Percentiles rank a stretch among this genome's conserved stretches.
These are phyloP conservation scores for Colletotrichum trifolii DNA, from an alignment of 2,329 filamentous ascomycete genomes.

Conservation along the genomic window DNA sequence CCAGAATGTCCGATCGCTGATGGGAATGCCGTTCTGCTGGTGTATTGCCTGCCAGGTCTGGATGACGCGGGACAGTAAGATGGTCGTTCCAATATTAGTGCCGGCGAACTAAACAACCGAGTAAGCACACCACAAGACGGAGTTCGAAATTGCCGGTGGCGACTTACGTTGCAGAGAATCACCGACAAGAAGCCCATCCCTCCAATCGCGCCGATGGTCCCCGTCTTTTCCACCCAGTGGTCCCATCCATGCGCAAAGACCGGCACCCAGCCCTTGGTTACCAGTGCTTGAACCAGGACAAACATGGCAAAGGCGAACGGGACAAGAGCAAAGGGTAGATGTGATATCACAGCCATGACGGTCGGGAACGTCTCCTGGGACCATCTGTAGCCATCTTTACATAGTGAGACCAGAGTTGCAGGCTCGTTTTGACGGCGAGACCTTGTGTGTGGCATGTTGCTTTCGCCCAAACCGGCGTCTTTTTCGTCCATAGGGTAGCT, in stretches of 20 bases:
- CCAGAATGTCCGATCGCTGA: slow-evolving; percentile 76
- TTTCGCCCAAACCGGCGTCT: slow-evolving; percentile 20
- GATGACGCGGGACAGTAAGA: slow-evolving; percentile 76
- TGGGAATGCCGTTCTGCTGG: slow-evolving; percentile 53
- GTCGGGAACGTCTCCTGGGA: slow-evolving; percentile 78
- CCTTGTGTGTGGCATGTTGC: no score
- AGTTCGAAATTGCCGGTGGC: neutral
- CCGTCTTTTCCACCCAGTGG: slow-evolving; percentile 76
- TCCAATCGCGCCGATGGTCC: slow-evolving; percentile 74
- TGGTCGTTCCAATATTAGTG: slow-evolving; percentile 81
- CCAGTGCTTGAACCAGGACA: slow-evolving; percentile 76
- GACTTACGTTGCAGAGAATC: slow-evolving; percentile 76
- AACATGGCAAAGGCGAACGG: slow-evolving; percentile 82
- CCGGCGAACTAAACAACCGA: slow-evolving; percentile 70
- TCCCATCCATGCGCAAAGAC: slow-evolving; percentile 81
- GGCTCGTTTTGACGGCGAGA: slow-evolving; percentile 33
- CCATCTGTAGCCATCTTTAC: slow-evolving; percentile 63
- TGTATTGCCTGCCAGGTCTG: slow-evolving; percentile 76
- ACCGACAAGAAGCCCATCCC: slow-evolving; percentile 81
- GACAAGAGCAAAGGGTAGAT: slow-evolving; percentile 75
- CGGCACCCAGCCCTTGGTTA: slow-evolving; percentile 79
- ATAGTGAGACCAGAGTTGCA: slow-evolving; percentile 64
- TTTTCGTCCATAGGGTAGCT: slow-evolving; percentile 8
- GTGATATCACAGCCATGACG: slow-evolving; percentile 70
- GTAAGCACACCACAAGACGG: slow-evolving; percentile 4